These are phyloP conservation scores for Rhodomyrtus psidioides DNA, from an alignment of 441 rosid species.

Conservation along the genomic window DNA sequence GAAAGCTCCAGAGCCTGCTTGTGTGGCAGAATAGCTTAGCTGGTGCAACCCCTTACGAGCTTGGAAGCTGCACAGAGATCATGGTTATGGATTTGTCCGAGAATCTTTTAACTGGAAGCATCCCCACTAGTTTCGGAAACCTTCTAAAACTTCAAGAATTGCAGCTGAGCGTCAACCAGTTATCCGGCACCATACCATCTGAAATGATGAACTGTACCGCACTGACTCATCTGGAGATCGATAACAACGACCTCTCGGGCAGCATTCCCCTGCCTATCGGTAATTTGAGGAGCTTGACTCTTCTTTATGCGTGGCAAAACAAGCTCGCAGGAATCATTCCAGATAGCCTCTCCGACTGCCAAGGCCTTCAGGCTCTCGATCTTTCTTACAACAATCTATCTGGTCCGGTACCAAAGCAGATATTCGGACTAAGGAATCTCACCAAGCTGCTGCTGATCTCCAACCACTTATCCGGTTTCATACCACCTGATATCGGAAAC, in stretches of 20 bases:
- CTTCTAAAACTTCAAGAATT: constrained; percentile 76
- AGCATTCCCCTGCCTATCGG: constrained; percentile 65
- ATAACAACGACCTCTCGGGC: constrained; percentile 71
- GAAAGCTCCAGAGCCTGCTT: constrained; percentile 66
- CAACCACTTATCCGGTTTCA: constrained; percentile 45
- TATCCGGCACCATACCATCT: constrained; percentile 64
- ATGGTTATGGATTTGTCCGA: constrained; percentile 65
- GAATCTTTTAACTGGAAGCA: constrained; percentile 65
- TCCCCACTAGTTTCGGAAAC: constrained; percentile 63
- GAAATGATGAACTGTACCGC: constrained; percentile 59
- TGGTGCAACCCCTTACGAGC: constrained; percentile 62
- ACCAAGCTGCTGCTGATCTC: constrained; percentile 75
- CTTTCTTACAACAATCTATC: constrained; percentile 72
- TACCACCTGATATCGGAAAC: constrained; percentile 57
- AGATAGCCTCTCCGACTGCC: constrained; percentile 52
- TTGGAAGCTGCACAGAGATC: constrained; percentile 63
- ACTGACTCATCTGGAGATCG: constrained; percentile 66
- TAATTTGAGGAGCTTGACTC: constrained; percentile 52
- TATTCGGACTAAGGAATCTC: constrained; percentile 62
- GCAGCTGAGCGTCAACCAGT: constrained; percentile 78
- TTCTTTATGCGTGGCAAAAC: constrained; percentile 88
- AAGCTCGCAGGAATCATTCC: constrained; percentile 70
- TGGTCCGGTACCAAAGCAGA: constrained; percentile 58
- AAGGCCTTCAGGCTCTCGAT: constrained; percentile 83
- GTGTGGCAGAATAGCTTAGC: constrained; percentile 85